Base-by-base conservation (phyloP, 1,284 basidiomycete genomes). In the Flammula alnicola region DNA sequence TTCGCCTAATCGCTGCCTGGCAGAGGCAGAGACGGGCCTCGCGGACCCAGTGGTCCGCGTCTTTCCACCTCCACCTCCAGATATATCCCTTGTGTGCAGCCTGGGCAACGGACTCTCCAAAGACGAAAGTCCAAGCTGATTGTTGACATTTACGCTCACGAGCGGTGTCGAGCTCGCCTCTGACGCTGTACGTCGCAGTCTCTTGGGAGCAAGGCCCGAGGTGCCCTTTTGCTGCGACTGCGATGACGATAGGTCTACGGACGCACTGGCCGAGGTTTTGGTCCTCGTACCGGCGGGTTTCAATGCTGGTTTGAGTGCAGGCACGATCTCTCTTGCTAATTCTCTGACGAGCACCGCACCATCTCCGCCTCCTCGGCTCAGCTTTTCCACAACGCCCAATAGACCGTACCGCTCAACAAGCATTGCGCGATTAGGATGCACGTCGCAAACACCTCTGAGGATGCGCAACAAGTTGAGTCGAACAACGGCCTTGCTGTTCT, bases 281-380 rank as follows among this genome's bases (percentile, higher is more conserved):
- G 19, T 43, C 33, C 56, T 57, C 32, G 26, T n/a, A 4, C 47
- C 43, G 17, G 43, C 43, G 23, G 56, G 57, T 38, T 52, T 82
- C 57, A 89, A 67, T 4, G 77, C 87, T 9, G 88, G 88, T 25
- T 80, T 79, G 36, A 91, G 74, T 0, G 83, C 78, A 0, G 90
- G 90, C 19, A 88, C 74, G 59, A 94, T 89, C 67, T 92, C 90
- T 59, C 88, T 80, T 12, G 93, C 91, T 38, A 95, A 69, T 68
- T 96, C 91, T 51, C 91, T 78, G n/a, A 96, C 93, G 16, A 98
- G 79, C 16, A 97, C 88, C 0, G 95, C 93, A 9, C 83, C 86
- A 64, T 97, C 95, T 40, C 88, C n/a, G n/a, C n/a, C n/a, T n/a
- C n/a, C 84, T 56, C 83, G 79, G 61, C 90, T 91, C 45, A 96